Base-by-base conservation (phyloP, 2,329 filamentous ascomycete genomes). In the Colletotrichum tropicicola region DNA sequence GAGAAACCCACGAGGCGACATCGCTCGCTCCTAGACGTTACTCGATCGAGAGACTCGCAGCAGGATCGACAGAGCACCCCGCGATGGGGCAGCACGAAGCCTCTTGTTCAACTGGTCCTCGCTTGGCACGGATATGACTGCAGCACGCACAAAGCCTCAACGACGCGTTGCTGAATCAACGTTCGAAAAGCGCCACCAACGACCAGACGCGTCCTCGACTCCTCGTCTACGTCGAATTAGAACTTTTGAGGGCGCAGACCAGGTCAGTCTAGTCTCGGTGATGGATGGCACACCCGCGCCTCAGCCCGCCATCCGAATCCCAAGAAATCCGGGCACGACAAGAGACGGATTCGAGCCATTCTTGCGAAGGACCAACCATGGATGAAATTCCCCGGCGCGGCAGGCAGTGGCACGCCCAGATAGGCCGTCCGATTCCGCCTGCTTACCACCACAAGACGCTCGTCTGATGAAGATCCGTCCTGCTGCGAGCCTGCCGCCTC, bases 11-110 rank as follows among this genome's bases (percentile, higher is more conserved):
- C 21, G 45, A 23, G 23, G 37, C 15, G n/a, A 41, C 58, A 55
- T 51, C 37, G 37, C 49, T 61, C 49, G 25, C 10, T 21, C 37
- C 25, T 28, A n/a, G 12, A 48, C 19, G 21, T 23, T 55, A 37
- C 49, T 49, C 23, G 15, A 65, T 61, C 37, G 28, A 52, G 62
- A 62, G 43, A 56, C 61, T 43, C 56, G 41, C 56, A 54, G 48
- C 25, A 65, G 10, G 62, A 65, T 62, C 57, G 28, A 12, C 57
- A 55, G 21, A 48, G 13, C 30, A 15, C 60, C 27, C 55, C 56
- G 41, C 41, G 30, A 23, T 45, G 41, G 30, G 28, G 35, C n/a
- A 23, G 28, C 21, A 56, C 25, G 15, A 35, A 30, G 9, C 35
- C 5, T 45, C 23, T n/a, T n/a, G n/a, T n/a, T n/a, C n/a, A 21